phyloP scores from a whole-genome alignment of 768 basidiomycete genomes.

The Hebeloma cylindrosporum region DNA sequence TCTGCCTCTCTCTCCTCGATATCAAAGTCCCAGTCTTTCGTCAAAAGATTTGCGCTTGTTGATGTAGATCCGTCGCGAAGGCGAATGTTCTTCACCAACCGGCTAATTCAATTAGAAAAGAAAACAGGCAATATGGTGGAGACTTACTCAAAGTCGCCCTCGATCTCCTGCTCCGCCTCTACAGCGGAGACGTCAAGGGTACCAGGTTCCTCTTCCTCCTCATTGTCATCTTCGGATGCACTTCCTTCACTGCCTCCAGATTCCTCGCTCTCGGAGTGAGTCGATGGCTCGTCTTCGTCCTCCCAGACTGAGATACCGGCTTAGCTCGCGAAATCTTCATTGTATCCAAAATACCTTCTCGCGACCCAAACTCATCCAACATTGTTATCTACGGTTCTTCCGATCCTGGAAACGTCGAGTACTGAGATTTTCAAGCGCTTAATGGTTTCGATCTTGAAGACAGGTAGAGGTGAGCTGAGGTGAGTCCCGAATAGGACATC shows the following conservation, averaged over 20 bases:
- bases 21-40: constrained; percentile 73
- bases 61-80: constrained; percentile 44
- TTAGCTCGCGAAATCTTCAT: too few species aligned
- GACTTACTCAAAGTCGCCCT: constrained; percentile 60
- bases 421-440: too few species aligned
- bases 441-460: too few species aligned
- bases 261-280: too few species aligned
- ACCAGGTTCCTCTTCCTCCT: constrained; percentile 22
- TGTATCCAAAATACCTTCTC: too few species aligned
- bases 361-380: too few species aligned
- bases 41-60: constrained; percentile 43
- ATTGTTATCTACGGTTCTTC: too few species aligned
- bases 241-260: constrained; percentile 16
- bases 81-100: constrained; percentile 67
- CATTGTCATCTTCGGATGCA: constrained; percentile 16
- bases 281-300: too few species aligned
- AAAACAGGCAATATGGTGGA: background rate
- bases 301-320: too few species aligned
- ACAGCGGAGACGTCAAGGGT: constrained; percentile 20
- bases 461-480: too few species aligned
- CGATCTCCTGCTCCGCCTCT: constrained; percentile 48
- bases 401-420: too few species aligned
- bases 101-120: constrained; percentile 38
- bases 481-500: too few species aligned
- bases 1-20: constrained; percentile 67